Evolutionary conservation across 345 rosid species (phyloP).

Genomic region (Carallia brachiata): DNA sequence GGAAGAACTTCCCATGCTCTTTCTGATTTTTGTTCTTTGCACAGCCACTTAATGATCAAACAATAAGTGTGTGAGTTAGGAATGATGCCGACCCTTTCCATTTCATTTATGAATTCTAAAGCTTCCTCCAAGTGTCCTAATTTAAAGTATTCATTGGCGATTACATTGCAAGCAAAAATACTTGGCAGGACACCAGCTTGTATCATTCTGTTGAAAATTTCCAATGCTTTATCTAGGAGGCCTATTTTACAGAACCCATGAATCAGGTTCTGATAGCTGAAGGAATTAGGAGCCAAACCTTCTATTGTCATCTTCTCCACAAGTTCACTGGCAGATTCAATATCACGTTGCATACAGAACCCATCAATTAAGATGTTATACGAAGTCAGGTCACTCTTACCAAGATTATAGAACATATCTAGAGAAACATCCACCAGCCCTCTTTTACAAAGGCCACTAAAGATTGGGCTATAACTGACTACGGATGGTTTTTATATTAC

Average conservation of each 20-base stretch:
- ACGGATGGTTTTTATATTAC: slow-evolving; percentile 37
- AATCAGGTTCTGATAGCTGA: slow-evolving; percentile 33
- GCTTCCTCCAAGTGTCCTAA: slow-evolving; percentile 38
- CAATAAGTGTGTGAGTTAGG: slow-evolving; percentile 42
- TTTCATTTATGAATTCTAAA: slow-evolving; percentile 33
- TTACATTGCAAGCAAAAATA: slow-evolving; percentile 39
- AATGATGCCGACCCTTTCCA: slow-evolving; percentile 29
- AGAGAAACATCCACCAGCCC: slow-evolving; percentile 29
- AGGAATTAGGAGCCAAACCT: slow-evolving; percentile 29
- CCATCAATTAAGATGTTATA: slow-evolving; percentile 42
- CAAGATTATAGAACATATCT: slow-evolving; percentile 25
- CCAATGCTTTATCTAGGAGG: slow-evolving; percentile 36
- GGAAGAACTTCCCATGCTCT: slow-evolving; percentile 51
- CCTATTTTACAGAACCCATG: slow-evolving; percentile 46
- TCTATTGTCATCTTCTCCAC: slow-evolving; percentile 39
- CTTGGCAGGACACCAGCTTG: slow-evolving; percentile 33
- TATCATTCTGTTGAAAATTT: slow-evolving; percentile 35
- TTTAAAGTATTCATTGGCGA: slow-evolving; percentile 33
- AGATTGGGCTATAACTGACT: slow-evolving; percentile 38
- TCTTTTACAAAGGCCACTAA: slow-evolving; percentile 33
- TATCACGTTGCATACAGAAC: slow-evolving; percentile 33
- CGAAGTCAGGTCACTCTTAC: slow-evolving; percentile 32
- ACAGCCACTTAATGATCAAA: slow-evolving; percentile 40
- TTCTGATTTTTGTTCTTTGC: slow-evolving; percentile 26
- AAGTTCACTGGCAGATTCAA: slow-evolving; percentile 39